Percentiles rank a stretch among this genome's conserved stretches.
Evolutionary conservation across 1,139 yeast species (phyloP).

Genomic region (Kurtzmaniella quercitrusa): DNA sequence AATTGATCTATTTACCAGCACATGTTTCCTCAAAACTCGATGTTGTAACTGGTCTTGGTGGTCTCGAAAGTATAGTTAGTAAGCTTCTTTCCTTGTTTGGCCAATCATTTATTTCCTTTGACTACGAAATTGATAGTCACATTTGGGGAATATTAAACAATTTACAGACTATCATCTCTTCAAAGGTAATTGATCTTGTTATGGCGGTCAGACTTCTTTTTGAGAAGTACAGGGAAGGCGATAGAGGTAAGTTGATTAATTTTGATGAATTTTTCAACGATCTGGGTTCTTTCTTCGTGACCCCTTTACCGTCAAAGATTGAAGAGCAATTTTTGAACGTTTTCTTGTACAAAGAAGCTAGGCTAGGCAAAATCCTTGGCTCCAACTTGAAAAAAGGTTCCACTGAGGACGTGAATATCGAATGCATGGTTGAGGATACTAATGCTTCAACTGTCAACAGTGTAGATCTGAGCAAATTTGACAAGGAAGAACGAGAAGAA

Average conservation of each 20-base stretch:
- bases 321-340: slow-evolving; percentile 24
- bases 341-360: slow-evolving; percentile 33
- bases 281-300: slow-evolving; percentile 10
- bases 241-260: slow-evolving; percentile 15
- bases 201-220: slow-evolving; percentile 32
- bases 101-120: neutral
- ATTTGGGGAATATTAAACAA: slow-evolving; percentile 12
- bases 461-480: slow-evolving; percentile 13
- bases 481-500: slow-evolving; percentile 6
- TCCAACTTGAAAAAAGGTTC: slow-evolving; percentile 50
- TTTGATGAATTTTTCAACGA: slow-evolving; percentile 17
- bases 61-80: neutral
- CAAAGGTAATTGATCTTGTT: slow-evolving; percentile 28
- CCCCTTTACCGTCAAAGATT: slow-evolving; percentile 17
- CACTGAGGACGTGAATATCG: slow-evolving; percentile 56
- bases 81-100: neutral
- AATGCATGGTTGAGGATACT: slow-evolving; percentile 22
- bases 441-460: neutral
- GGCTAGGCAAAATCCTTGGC: slow-evolving; percentile 20
- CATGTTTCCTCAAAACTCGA: neutral
- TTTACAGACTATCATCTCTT: slow-evolving; percentile 22
- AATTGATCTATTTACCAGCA: slow-evolving; percentile 18
- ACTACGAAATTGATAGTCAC: slow-evolving; percentile 12
- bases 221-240: slow-evolving; percentile 27
- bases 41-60: neutral